Base-by-base conservation (phyloP, 208 protist genomes). In the Crithidia thermophila region DNA sequence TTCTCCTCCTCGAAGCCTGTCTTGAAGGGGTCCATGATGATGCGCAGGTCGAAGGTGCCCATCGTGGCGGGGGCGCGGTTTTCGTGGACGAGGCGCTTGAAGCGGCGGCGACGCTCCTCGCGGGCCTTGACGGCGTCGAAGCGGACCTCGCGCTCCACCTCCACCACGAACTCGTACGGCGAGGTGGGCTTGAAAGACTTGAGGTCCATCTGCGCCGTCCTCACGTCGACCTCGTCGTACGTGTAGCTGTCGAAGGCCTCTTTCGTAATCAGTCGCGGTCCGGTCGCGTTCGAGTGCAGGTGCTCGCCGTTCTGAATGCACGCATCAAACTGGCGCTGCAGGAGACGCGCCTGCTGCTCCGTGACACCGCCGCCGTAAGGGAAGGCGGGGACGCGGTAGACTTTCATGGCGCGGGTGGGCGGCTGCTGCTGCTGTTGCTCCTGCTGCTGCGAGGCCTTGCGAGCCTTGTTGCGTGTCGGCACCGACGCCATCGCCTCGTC, bases 1-100 rank as follows among this genome's bases (percentile, higher is more conserved):
- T 93, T 90, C 52, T 94, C 85, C 47, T 97, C 91, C 79, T 98
- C 94, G 62, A 98, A 98, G 31, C 95, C 95, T 10, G 95, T 98
- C 72, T 96, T 94, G 72, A 87, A 69, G 18, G 87, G 88, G 61
- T 96, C 88, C 85, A 94, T 95, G 63, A 98, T 94, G 21, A 98
- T 77, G 58, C 84, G 86, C 45, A 98, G 85, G 56, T 95, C 77
- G 62, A 98, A 97, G 4, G 87, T 94, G 33, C 88, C 94, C 79
- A 94, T 90, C 57, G 86, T 96, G 5, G 80, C 76, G 14, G 79
- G 86, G 23, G 86, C 86, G 27, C 65, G 79, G 33, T 82, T 78
- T 43, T 96, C 79, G 63, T 83, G 77, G 47, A 85, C 86, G 5
- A 93, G 77, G 31, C 76, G 83, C 42, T 75, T 61, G 57, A 96